phyloP scores from a whole-genome alignment of 371 early-diverging fungal species.

The Dichotomocladium elegans region DNA sequence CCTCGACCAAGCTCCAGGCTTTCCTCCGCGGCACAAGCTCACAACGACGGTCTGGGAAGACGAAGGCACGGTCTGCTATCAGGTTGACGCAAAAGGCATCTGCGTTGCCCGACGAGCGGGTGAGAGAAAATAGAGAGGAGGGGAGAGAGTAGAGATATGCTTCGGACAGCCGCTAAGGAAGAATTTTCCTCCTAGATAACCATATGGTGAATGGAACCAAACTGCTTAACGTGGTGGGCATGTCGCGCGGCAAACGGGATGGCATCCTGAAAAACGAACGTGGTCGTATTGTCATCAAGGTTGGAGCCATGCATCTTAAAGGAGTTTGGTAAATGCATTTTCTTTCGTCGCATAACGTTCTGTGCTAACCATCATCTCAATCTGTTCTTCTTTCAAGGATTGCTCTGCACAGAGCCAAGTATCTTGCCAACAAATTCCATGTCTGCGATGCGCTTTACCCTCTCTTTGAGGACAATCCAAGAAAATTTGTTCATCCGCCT shows the following conservation, averaged over 20 bases:
- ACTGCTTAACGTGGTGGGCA: slow-evolving; percentile 70
- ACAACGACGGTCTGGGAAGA: slow-evolving; percentile 82
- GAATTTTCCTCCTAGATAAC: slow-evolving; percentile 38
- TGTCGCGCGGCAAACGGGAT: slow-evolving; percentile 79
- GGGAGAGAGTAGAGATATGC: neutral
- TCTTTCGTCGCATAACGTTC: slow-evolving; percentile 27
- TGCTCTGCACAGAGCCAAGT: slow-evolving; percentile 58
- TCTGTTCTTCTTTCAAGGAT: slow-evolving; percentile 38
- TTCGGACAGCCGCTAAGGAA: neutral
- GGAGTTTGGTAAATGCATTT: slow-evolving; percentile 65
- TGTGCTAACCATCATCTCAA: slow-evolving; percentile 12
- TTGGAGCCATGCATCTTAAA: slow-evolving; percentile 76
- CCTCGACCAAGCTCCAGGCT: slow-evolving; percentile 1
- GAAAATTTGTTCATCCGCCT: slow-evolving; percentile 34
- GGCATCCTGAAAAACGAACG: slow-evolving; percentile 75
- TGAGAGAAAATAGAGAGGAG: slow-evolving; percentile 22
- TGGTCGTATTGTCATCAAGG: slow-evolving; percentile 70
- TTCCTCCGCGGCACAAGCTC: slow-evolving; percentile 40
- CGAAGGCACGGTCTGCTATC: slow-evolving; percentile 73
- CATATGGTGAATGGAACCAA: slow-evolving; percentile 79
- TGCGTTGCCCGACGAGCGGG: slow-evolving; percentile 76
- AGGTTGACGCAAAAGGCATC: slow-evolving; percentile 72
- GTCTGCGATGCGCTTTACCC: slow-evolving; percentile 62
- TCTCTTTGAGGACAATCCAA: slow-evolving; percentile 67
- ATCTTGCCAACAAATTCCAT: slow-evolving; percentile 57